Evolutionary conservation across 805 yeast species (phyloP), one percentile per base, ranked within the genome.

Genomic region (Saturnispora ahearnii): DNA sequence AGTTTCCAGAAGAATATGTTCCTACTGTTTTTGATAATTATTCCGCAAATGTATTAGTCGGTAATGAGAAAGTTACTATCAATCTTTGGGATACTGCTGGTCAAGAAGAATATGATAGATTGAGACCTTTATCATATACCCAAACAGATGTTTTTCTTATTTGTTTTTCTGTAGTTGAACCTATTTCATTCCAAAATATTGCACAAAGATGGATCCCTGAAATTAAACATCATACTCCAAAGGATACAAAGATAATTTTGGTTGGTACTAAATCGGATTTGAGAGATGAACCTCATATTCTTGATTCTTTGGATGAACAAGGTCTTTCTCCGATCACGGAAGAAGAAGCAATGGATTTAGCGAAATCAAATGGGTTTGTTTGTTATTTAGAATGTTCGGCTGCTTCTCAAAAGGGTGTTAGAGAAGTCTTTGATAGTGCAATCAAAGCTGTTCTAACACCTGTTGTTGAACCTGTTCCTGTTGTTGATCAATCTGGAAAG

Each of bases 41-140:
- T 65, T 79, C 95, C 2, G 91, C 95, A 15, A 83, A 84, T 41
- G 88, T 89, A 26, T 78, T 87, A 75, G 82, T 82, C 21, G 91
- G 84, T 59, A 83, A 85, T 29, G 88, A 83, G 59, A 86, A 87
- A 49, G 82, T 85, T 60, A 87, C 87, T 61, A 73, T 89, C 46
- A 95, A 95, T 24, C 74, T 89, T 43, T 89, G 96, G 96, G 96
- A 89, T 76, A 89, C 96, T 13, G 96, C 96, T 3, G 96, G 96
- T 28, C 96, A 89, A 67, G 84, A 86, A 61, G 96, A 88, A 63
- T 88, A 88, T 65, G 96, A 89, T 64, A 74, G 96, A 53, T 73
- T 88, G 60, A 75, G 96, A 66, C 96, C 96, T 3, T 71, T 89
- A 53, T 84, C 93, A 8, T 89, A 89, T 61, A 96, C 96, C 3